These are phyloP conservation scores for Camellia lanceoleosa DNA, from an alignment of 148 eudicot species.

Conservation along the genomic window DNA sequence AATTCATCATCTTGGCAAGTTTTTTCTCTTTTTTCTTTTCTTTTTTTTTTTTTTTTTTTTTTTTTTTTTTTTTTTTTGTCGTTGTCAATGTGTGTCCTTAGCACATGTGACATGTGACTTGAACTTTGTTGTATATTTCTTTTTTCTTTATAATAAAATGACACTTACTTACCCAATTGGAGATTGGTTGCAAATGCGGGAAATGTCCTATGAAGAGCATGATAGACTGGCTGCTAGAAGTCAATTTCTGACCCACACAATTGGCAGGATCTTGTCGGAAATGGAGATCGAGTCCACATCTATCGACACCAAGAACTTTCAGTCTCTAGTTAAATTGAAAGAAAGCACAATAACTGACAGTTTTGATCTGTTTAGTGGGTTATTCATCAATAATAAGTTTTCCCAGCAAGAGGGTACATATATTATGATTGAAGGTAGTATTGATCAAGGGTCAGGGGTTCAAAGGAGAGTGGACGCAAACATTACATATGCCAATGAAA, in stretches of 20 bases:
- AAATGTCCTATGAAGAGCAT: slow-evolving; percentile 62
- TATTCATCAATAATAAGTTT: slow-evolving; percentile 40
- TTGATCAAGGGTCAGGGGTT: too few relatives aligned
- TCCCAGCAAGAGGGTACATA: slow-evolving; percentile 26
- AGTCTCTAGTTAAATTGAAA: slow-evolving; percentile 48
- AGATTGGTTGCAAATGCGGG: slow-evolving; percentile 61
- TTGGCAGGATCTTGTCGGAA: slow-evolving; percentile 56
- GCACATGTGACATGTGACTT: too few relatives aligned
- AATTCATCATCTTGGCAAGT: too few relatives aligned
- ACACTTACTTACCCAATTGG: background rate
- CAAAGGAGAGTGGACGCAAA: too few relatives aligned
- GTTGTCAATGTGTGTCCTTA: too few relatives aligned
- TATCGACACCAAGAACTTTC: slow-evolving; percentile 56
- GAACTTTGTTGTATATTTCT: too few relatives aligned
- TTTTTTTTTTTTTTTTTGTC: too few relatives aligned
- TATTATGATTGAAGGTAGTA: background rate
- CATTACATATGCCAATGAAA: too few relatives aligned
- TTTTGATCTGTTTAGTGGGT: slow-evolving; percentile 58
- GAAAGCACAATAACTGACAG: slow-evolving; percentile 49
- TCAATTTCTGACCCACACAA: slow-evolving; percentile 56
- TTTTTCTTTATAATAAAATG: too few relatives aligned
- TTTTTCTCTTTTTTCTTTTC: too few relatives aligned
- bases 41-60: too few relatives aligned
- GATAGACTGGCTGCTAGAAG: slow-evolving; percentile 52
- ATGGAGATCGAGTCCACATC: slow-evolving; percentile 45